Evolutionary conservation across 2,329 filamentous ascomycete species (phyloP).

Genomic region (Gnomoniopsis sp.): DNA sequence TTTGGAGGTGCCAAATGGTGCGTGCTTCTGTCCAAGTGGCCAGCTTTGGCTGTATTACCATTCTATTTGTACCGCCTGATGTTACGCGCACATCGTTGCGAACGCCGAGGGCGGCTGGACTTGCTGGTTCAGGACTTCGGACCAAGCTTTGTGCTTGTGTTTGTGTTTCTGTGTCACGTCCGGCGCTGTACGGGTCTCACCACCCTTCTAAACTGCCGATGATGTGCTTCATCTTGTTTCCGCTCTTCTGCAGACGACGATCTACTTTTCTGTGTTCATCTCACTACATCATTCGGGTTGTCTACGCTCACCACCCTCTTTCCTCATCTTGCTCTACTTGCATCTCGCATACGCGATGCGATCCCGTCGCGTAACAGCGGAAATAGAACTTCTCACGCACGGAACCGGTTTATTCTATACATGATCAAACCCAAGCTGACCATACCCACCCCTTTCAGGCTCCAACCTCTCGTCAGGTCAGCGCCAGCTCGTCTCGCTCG

Average conservation of each 20-base stretch:
- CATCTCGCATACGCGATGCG: slow-evolving; percentile 8
- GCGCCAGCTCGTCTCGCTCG: slow-evolving; percentile 88
- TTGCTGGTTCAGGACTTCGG: neutral
- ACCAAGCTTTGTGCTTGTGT: slow-evolving; percentile 1
- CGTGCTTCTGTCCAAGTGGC: neutral
- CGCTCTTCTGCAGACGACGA: neutral
- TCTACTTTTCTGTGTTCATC: neutral
- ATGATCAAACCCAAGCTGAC: slow-evolving; percentile 19
- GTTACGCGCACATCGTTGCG: neutral
- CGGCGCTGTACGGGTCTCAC: slow-evolving; percentile 5
- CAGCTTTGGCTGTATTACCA: neutral
- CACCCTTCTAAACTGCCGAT: slow-evolving; percentile 11
- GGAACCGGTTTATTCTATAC: slow-evolving; percentile 2
- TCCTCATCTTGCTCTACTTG: neutral
- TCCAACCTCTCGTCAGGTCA: slow-evolving; percentile 96
- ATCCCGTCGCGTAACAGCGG: slow-evolving; percentile 5
- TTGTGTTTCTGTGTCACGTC: slow-evolving; percentile 10
- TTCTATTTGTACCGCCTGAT: neutral
- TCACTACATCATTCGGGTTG: neutral
- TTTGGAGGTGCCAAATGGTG: neutral
- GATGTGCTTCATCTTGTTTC: slow-evolving; percentile 3
- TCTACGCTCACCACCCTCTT: neutral
- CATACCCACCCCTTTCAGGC: slow-evolving; percentile 45
- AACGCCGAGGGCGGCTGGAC: slow-evolving; percentile 9
- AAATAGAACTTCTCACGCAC: neutral